These are phyloP conservation scores for Gossypium aridum DNA, from an alignment of 441 rosid genomes.

Conservation along the genomic window DNA sequence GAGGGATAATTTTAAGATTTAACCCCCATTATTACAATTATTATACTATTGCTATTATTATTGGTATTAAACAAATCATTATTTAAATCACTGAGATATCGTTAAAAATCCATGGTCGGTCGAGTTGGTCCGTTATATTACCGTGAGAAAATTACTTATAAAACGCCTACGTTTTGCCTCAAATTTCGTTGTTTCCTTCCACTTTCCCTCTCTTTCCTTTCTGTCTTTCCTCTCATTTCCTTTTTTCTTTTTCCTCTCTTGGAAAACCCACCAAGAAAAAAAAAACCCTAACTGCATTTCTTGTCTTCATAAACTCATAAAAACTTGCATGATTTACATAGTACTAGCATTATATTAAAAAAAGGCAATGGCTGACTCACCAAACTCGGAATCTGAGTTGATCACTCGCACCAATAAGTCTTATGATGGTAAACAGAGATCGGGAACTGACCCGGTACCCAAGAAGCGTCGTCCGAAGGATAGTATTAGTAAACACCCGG, in stretches of 20 bases:
- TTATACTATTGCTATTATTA: no score
- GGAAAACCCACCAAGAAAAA: not conserved
- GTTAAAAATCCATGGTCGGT: constrained; percentile 5
- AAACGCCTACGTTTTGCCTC: constrained; percentile 14
- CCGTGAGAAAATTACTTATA: not conserved
- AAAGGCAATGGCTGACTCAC: constrained; percentile 15
- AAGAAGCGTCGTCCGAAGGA: constrained; percentile 12
- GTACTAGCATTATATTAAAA: not conserved
- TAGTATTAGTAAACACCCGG: constrained; percentile 20
- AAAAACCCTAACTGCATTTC: no score
- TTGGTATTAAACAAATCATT: not conserved
- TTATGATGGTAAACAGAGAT: not conserved
- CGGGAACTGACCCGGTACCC: constrained; percentile 6
- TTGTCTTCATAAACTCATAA: no score
- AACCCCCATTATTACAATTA: no score
- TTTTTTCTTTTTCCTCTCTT: not conserved
- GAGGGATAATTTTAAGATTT: no score
- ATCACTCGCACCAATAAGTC: not conserved
- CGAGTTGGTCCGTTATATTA: not conserved
- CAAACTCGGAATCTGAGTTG: constrained; percentile 12
- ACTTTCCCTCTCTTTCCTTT: not conserved
- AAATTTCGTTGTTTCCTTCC: not conserved
- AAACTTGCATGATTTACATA: no score
- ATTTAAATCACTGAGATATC: not conserved
- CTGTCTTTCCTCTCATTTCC: not conserved